phyloP scores from a whole-genome alignment of 1,139 yeast species.

The Spencermartinsiella ligniputridi region DNA sequence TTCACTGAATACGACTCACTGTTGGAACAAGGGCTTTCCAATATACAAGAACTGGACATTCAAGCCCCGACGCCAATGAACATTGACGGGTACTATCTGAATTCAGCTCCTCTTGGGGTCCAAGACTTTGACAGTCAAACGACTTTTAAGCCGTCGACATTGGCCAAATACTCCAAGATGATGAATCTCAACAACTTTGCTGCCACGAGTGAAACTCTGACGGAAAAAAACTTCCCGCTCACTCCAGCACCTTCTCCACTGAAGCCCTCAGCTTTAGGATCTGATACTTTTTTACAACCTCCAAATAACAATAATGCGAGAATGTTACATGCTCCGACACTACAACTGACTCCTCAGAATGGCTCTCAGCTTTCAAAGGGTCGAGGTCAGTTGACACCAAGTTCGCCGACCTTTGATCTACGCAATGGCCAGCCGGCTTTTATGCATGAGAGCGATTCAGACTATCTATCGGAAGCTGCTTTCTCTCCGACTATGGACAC shows the following conservation, averaged over 20 bases:
- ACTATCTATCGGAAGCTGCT: slow-evolving; percentile 21
- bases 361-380: too few relatives aligned
- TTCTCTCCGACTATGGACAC: slow-evolving; percentile 24
- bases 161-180: slow-evolving; percentile 28
- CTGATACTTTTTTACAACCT: slow-evolving; percentile 8
- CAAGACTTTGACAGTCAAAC: slow-evolving; percentile 9
- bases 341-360: neutral
- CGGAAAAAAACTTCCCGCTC: slow-evolving; percentile 11
- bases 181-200: slow-evolving; percentile 20
- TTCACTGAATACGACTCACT: slow-evolving; percentile 30
- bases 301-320: neutral
- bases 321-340: neutral
- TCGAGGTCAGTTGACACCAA: neutral
- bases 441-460: slow-evolving; percentile 19
- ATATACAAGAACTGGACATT: slow-evolving; percentile 29
- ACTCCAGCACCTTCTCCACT: slow-evolving; percentile 20
- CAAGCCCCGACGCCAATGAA: slow-evolving; percentile 10
- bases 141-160: slow-evolving; percentile 23
- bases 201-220: slow-evolving; percentile 16
- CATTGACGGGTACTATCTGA: neutral
- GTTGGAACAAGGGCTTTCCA: slow-evolving; percentile 24
- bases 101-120: neutral
- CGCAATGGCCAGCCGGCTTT: slow-evolving; percentile 4
- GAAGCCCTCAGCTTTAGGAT: slow-evolving; percentile 9
- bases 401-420: neutral